A percentile compares a stretch with the other conserved stretches of the same genome.
These are phyloP conservation scores for Effrenium voratum DNA, from an alignment of 73 alveolate species.

Conservation along the genomic window DNA sequence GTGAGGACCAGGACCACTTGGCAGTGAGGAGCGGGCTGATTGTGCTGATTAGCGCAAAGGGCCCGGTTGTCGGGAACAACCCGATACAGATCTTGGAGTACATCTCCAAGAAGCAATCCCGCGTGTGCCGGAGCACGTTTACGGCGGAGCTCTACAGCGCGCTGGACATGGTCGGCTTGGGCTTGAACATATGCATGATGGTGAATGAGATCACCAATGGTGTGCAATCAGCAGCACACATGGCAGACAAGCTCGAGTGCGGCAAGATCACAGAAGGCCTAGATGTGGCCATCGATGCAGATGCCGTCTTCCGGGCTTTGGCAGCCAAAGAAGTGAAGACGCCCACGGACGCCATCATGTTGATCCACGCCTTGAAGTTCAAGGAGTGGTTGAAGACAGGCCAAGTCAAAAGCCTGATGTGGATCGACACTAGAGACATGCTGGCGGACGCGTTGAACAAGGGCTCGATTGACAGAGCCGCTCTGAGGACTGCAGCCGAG, in stretches of 20 bases:
- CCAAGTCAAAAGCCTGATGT: not conserved
- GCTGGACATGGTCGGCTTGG: not conserved
- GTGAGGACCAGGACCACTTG: not conserved
- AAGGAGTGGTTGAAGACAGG: not conserved
- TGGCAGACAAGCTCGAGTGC: not conserved
- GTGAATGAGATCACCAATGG: not conserved
- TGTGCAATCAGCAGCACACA: not conserved
- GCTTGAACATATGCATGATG: not conserved
- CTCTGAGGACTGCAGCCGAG: too few species aligned
- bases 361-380: not conserved
- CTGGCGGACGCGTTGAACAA: conserved; percentile 19
- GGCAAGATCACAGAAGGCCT: not conserved
- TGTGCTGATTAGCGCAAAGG: not conserved
- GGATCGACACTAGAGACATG: conserved; percentile 49
- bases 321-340: not conserved
- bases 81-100: not conserved
- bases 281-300: not conserved
- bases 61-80: not conserved
- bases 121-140: not conserved
- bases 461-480: not conserved
- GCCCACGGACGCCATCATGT: not conserved
- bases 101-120: not conserved
- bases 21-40: conserved; percentile 30
- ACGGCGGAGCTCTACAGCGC: conserved; percentile 22
- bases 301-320: not conserved